Base-by-base conservation (phyloP, 176 grass and related monocot genomes). In the Pontederia paniculata region DNA sequence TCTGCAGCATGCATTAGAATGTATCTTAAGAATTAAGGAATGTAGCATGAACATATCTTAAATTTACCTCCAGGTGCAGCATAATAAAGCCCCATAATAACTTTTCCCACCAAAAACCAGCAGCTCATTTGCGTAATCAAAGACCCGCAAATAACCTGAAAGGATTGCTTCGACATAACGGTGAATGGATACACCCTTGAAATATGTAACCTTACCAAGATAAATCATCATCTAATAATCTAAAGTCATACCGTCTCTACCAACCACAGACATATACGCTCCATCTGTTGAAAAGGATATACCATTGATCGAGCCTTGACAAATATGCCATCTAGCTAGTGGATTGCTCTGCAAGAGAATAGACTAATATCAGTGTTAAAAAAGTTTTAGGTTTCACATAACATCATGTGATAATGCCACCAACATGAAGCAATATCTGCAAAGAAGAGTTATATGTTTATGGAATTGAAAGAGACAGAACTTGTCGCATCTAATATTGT, bases 281-380 rank as follows among this genome's bases (percentile, higher is more conserved):
- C 87, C 94, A 73, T 98, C 83, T 7, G 75, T 65, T 21, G 87
- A 98, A 72, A 98, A 98, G 45, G 86, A 98, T 54, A 93, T 77
- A 67, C 69, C 77, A 70, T 91, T 98, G 72, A 93, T 79, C 63
- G 87, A 75, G 84, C 94, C 87, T 73, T 82, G 77, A 79, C 78
- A 98, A 45, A 98, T 93, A 70, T 93, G 94, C 87, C 94, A 98
- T 75, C 87, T 88, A 65, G 87, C 83, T 56, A 71, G 55, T 65
- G 94, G 87, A 75, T 98, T 98, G 43, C 78, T 83, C 94, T 93
- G 77, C 58, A 73, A 51, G 60, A 67, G 66, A 17, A 84, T 73
- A 73, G 47, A 45, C 16, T 47, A 81, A 67, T 60, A n/a, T 18
- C 59, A 70, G 41, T 56, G 73, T 80, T 52, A 47, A 16, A 67